Percentiles rank a stretch among this genome's conserved stretches.
Conservation (phyloP, 148 eudicot species). For the Dysphania ambrosioides region DNA sequence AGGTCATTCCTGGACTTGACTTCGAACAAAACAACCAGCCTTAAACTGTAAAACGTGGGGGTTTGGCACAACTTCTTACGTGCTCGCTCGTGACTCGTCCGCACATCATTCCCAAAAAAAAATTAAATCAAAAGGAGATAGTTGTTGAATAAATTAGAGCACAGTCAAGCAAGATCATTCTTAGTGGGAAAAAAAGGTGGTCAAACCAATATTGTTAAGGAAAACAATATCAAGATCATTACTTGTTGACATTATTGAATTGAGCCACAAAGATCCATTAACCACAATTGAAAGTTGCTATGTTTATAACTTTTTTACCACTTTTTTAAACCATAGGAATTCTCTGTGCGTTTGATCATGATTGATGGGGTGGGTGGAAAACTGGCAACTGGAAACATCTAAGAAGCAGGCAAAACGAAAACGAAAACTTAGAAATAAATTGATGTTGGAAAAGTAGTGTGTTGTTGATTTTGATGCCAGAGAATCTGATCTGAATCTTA, state of each 20-base stretch:
- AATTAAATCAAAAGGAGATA: no score
- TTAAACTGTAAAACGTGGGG: background rate
- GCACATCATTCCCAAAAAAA: background rate
- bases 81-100: background rate
- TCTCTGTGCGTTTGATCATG: background rate
- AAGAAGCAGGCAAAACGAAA: background rate
- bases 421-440: no score
- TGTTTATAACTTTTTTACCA: background rate
- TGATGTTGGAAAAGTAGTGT: background rate
- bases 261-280: background rate
- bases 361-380: background rate
- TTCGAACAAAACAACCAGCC: background rate
- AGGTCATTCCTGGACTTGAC: background rate
- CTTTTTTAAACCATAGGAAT: background rate
- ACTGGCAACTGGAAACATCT: no score
- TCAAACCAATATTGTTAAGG: no score
- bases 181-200: no score
- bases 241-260: background rate
- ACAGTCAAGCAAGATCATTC: no score
- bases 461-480: background rate
- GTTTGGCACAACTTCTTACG: background rate
- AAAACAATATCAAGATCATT: no score
- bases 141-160: no score
- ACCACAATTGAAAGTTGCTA: no score
- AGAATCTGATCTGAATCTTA: constrained; percentile 23